These are phyloP conservation scores for Lactuca sativa DNA, from an alignment of 129 eudicot species.

Conservation along the genomic window DNA sequence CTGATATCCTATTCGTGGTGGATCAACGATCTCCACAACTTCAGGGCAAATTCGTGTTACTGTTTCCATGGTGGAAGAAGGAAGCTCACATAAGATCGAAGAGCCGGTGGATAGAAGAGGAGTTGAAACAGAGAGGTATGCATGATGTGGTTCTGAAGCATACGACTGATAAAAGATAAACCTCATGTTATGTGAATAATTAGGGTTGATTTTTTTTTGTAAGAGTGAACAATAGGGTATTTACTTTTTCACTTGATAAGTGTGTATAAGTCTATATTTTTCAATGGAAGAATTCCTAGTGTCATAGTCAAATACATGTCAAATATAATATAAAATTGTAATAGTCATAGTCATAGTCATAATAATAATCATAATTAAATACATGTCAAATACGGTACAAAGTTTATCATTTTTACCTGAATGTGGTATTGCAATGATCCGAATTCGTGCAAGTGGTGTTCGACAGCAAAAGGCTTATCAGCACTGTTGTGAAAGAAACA, in stretches of 20 bases:
- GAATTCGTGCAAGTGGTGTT: constrained; percentile 86
- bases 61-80: constrained; percentile 41
- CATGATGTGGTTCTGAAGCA: constrained; percentile 54
- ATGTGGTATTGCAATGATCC: constrained; percentile 87
- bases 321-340: too few relatives aligned
- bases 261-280: too few relatives aligned
- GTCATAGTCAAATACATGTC: neutral
- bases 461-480: constrained; percentile 66
- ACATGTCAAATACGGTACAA: neutral
- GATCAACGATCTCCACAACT: constrained; percentile 65
- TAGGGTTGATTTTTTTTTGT: too few relatives aligned
- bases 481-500: constrained; percentile 51
- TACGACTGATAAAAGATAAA: constrained; percentile 47
- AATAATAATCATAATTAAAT: too few relatives aligned
- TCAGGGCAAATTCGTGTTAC: constrained; percentile 49
- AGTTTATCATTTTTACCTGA: constrained; percentile 47
- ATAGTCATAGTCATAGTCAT: neutral
- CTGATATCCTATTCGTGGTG: constrained; percentile 73
- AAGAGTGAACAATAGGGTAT: too few relatives aligned
- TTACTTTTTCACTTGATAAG: too few relatives aligned
- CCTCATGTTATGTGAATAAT: constrained; percentile 20
- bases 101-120: constrained; percentile 69
- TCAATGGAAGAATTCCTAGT: neutral
- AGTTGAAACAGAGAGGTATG: constrained; percentile 76
- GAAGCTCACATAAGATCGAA: constrained; percentile 41